Conservation (phyloP, 2,329 filamentous ascomycete species). For the Pseudogymnoascus sp. region DNA sequence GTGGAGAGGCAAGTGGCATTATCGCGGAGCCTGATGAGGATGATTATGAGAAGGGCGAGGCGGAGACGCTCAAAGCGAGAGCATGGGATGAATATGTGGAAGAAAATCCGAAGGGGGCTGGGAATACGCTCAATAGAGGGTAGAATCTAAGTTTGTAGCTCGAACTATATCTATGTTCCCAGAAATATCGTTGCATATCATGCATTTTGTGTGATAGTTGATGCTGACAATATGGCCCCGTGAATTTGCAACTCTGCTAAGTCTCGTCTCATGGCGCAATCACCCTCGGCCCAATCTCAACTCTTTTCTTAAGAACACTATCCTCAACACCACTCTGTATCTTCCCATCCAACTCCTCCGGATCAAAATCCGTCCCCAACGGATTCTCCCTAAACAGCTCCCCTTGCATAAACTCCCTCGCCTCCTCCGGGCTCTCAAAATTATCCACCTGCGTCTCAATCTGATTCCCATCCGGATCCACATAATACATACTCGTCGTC, state of each 20-base stretch:
- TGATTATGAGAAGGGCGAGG: slow-evolving; percentile 77
- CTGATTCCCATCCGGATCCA: slow-evolving; percentile 42
- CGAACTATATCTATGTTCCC: neutral
- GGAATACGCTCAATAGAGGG: slow-evolving; percentile 78
- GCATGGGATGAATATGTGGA: slow-evolving; percentile 95
- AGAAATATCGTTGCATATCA: neutral
- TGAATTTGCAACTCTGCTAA: neutral
- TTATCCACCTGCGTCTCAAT: slow-evolving; percentile 42
- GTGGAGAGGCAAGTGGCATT: slow-evolving; percentile 65
- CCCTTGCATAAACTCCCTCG: slow-evolving; percentile 33
- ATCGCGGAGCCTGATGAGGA: slow-evolving; percentile 79
- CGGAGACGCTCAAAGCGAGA: slow-evolving; percentile 85
- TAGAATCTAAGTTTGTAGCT: slow-evolving; percentile 25
- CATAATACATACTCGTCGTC: slow-evolving; percentile 42
- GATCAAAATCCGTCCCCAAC: slow-evolving; percentile 38
- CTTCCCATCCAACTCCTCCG: slow-evolving; percentile 34
- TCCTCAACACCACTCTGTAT: slow-evolving; percentile 24
- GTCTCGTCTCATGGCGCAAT: neutral
- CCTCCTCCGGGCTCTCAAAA: slow-evolving; percentile 33
- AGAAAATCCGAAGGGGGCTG: slow-evolving; percentile 75
- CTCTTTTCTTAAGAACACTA: slow-evolving; percentile 1
- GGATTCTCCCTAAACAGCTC: slow-evolving; percentile 36
- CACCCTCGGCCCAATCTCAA: slow-evolving; percentile 1
- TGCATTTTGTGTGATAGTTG: neutral
- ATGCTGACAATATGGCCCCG: too few relatives aligned